A percentile compares a stretch with the other conserved stretches of the same genome.
phyloP scores from a whole-genome alignment of 2,329 filamentous ascomycete species.

The Coleophoma eucalyptorum region DNA sequence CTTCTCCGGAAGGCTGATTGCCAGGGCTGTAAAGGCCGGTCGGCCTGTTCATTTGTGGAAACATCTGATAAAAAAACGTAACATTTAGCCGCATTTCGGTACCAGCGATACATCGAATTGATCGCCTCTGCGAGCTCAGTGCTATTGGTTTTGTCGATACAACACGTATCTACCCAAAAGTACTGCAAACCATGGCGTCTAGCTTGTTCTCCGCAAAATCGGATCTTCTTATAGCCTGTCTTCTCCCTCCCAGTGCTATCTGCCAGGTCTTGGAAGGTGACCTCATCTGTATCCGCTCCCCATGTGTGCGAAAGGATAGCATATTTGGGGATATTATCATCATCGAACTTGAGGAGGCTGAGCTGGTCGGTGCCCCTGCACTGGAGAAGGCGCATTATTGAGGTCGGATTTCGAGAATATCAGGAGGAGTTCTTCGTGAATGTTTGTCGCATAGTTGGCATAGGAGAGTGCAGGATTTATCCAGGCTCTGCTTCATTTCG shows the following conservation, averaged over 20 bases:
- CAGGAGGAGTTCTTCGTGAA: too few species aligned
- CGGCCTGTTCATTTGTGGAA: background rate
- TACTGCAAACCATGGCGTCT: constrained; percentile 4
- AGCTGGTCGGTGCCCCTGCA: constrained; percentile 6
- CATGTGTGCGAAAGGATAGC: constrained; percentile 21
- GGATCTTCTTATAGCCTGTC: constrained; percentile 11
- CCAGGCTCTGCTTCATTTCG: too few species aligned
- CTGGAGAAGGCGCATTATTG: constrained; percentile 14
- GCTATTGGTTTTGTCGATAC: constrained; percentile 4
- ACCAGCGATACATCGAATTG: background rate
- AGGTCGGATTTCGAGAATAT: too few species aligned
- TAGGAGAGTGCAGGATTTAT: too few species aligned
- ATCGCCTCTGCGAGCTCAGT: background rate
- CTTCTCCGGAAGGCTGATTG: background rate
- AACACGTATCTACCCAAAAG: constrained; percentile 2
- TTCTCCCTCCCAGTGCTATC: constrained; percentile 2
- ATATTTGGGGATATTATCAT: constrained; percentile 13
- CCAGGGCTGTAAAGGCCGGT: too few species aligned
- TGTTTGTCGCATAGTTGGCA: too few species aligned
- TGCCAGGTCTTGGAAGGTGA: constrained; percentile 9
- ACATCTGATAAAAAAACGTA: constrained; percentile 1
- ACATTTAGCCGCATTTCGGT: background rate
- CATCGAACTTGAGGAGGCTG: constrained; percentile 11
- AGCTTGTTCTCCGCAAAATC: constrained; percentile 10
- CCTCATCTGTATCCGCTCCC: constrained; percentile 7